A percentile compares a stretch with the other conserved stretches of the same genome.
These are phyloP conservation scores for Plectosphaerella plurivora DNA, from an alignment of 2,329 filamentous ascomycete species.

Conservation along the genomic window DNA sequence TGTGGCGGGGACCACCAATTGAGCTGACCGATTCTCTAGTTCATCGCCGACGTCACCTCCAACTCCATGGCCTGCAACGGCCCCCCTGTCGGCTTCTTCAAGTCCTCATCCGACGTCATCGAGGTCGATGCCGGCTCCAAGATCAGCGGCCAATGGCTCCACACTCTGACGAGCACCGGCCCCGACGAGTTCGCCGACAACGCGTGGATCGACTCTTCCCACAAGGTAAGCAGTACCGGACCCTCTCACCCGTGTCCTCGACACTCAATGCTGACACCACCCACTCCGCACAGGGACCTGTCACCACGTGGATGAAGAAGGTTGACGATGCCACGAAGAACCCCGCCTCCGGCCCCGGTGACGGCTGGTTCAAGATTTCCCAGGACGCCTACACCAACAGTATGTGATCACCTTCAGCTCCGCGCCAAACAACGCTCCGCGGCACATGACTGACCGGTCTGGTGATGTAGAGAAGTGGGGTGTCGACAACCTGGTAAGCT, in stretches of 20 bases:
- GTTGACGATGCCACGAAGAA: constrained; percentile 45
- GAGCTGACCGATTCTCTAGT: background rate
- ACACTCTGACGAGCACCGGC: constrained; percentile 28
- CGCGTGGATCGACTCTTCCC: constrained; percentile 20
- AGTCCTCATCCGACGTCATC: constrained; percentile 35
- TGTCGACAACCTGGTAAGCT: background rate
- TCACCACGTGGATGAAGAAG: constrained; percentile 49
- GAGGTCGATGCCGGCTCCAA: constrained; percentile 45
- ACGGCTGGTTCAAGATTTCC: constrained; percentile 8
- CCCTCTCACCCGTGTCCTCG: background rate
- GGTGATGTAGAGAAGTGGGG: background rate
- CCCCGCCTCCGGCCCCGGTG: constrained; percentile 27
- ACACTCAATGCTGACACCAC: background rate
- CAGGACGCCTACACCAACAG: background rate
- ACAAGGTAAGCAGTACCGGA: background rate
- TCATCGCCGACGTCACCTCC: constrained; percentile 48
- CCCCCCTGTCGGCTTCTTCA: constrained; percentile 23
- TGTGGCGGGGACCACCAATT: too few relatives aligned
- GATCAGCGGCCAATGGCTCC: constrained; percentile 26
- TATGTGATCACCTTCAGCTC: background rate
- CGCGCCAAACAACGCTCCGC: background rate
- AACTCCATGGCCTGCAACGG: constrained; percentile 54
- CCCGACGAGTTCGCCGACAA: constrained; percentile 47
- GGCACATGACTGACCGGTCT: background rate
- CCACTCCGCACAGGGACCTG: constrained; percentile 21